phyloP scores from a whole-genome alignment of 2,329 filamentous ascomycete species.

The Paraconiothyrium sp. region DNA sequence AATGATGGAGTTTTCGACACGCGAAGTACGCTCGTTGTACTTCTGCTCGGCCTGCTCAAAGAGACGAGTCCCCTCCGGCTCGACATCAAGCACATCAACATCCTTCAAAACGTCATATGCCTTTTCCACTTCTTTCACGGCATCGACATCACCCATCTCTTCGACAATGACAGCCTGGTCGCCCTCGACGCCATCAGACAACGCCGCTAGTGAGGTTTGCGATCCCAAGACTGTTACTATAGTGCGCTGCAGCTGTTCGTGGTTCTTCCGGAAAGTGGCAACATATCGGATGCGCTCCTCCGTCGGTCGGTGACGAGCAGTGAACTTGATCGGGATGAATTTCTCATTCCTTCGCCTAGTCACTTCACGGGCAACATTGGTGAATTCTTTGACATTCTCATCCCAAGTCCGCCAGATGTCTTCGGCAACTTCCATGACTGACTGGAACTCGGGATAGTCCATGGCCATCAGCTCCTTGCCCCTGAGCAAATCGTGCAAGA shows the following conservation, averaged over 20 bases:
- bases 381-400: slow-evolving; percentile 96
- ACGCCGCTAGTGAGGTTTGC: slow-evolving; percentile 54
- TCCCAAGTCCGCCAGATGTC: slow-evolving; percentile 94
- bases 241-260: slow-evolving; percentile 95
- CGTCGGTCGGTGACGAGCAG: slow-evolving; percentile 84
- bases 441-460: slow-evolving; percentile 88
- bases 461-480: slow-evolving; percentile 91
- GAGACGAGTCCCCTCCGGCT: slow-evolving; percentile 84
- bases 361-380: slow-evolving; percentile 94
- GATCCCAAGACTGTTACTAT: slow-evolving; percentile 96
- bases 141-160: slow-evolving; percentile 96
- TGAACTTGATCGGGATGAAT: slow-evolving; percentile 98
- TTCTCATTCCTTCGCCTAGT: slow-evolving; percentile 94
- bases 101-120: slow-evolving; percentile 94
- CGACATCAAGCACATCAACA: slow-evolving; percentile 93
- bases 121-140: slow-evolving; percentile 93
- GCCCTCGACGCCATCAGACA: slow-evolving; percentile 39
- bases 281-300: slow-evolving; percentile 94
- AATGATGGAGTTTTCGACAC: slow-evolving; percentile 99
- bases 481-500: slow-evolving; percentile 84
- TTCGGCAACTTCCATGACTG: slow-evolving; percentile 83
- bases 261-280: slow-evolving; percentile 91
- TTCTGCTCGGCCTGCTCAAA: slow-evolving; percentile 95
- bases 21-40: slow-evolving; percentile 96
- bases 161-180: slow-evolving; percentile 75